Conservation (phyloP, 1,139 yeast genomes). For the Pichia cactophila region DNA sequence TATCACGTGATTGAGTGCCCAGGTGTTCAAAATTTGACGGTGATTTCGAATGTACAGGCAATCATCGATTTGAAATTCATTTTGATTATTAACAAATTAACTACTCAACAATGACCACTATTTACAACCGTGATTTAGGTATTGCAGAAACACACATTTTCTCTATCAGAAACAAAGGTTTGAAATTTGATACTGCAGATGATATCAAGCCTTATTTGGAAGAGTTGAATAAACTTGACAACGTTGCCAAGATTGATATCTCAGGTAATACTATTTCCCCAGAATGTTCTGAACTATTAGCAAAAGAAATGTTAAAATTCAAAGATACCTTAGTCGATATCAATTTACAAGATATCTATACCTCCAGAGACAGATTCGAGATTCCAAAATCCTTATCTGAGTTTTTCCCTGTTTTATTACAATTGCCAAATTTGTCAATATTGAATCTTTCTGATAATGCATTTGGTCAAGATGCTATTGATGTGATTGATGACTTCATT, state of each 20-base stretch:
- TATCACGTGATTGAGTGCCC: too few relatives aligned
- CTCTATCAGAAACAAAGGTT: slow-evolving; percentile 69
- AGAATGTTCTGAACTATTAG: slow-evolving; percentile 71
- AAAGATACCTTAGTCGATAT: slow-evolving; percentile 54
- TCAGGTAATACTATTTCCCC: slow-evolving; percentile 94
- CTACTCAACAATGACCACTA: slow-evolving; percentile 25
- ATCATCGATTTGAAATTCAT: too few relatives aligned
- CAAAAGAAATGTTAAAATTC: slow-evolving; percentile 44
- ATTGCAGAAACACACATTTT: slow-evolving; percentile 22
- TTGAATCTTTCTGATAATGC: slow-evolving; percentile 92
- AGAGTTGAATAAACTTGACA: slow-evolving; percentile 37
- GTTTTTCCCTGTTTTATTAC: slow-evolving; percentile 64
- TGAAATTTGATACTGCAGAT: slow-evolving; percentile 64
- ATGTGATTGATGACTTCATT: slow-evolving; percentile 74
- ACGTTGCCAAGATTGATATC: slow-evolving; percentile 58
- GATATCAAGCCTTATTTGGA: slow-evolving; percentile 64
- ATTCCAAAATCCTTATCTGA: slow-evolving; percentile 76
- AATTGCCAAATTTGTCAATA: slow-evolving; percentile 60
- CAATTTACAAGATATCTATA: slow-evolving; percentile 84
- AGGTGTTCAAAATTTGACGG: too few relatives aligned
- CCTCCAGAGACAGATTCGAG: slow-evolving; percentile 90
- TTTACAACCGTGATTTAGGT: slow-evolving; percentile 26
- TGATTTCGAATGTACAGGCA: too few relatives aligned
- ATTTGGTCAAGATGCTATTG: slow-evolving; percentile 91
- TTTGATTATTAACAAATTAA: not conserved